Evolutionary conservation across 2,329 filamentous ascomycete genomes (phyloP), one percentile per base, ranked within the genome.

Genomic region (Chlorencoelia australis): DNA sequence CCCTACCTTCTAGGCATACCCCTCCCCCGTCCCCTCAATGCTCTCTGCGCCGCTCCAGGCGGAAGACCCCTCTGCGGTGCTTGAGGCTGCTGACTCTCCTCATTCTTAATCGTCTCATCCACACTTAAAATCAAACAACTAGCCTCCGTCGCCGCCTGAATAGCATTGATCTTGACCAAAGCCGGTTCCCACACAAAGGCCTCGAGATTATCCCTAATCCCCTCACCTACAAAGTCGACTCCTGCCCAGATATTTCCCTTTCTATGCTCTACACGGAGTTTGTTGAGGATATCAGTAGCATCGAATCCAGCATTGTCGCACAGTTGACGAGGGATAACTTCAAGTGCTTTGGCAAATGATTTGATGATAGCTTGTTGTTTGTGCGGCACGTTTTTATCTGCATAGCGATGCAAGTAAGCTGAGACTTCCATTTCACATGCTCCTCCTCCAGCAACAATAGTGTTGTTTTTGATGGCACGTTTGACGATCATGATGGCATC

Each of bases 401-500:
- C 91, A 55, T 82, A 95, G 51, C 75, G 73, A 69, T 95, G 88
- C 46, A 98, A 75, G 65, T 94, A 93, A 25, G 87, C 82, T 5
- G 88, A 95, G 35, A 96, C 64, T 61, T 96, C 91, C 89, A 98
- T 96, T 70, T 98, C 91, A 53, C 73, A 79, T 13, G 91, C 89
- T 59, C 91, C 91, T 52, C 91, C 91, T 53, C 91, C 91, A 30
- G 88, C 91, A 17, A 98, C 91, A 48, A 98, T 94, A 58, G 76
- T 83, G 57, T 81, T 81, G 70, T 96, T 94, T 68, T 85, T 86
- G 63, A 96, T 86, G 18, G 91, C 86, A 44, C 93, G 87, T 76
- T 96, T 96, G 58, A 98, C 91, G 55, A 98, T 94, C 91, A 98
- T 98, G 64, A 98, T 96, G 52, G 91, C 91, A 56, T 98, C 91